Evolutionary conservation across 106 monocot genomes (phyloP).

Genomic region (Dendrobium officinale): DNA sequence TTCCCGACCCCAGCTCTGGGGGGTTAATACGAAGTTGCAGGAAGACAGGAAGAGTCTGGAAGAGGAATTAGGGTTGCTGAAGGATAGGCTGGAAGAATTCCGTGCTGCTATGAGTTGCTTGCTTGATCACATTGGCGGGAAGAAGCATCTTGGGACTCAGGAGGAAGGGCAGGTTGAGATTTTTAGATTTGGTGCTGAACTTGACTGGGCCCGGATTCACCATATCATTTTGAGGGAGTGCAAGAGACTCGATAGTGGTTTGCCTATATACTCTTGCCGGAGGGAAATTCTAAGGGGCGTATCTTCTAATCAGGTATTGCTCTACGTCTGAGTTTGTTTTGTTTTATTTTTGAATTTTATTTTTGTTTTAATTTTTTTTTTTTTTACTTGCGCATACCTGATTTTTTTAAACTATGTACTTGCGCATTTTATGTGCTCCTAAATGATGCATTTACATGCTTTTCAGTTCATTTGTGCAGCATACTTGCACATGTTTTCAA

Average conservation of each 20-base stretch:
- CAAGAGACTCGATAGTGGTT: constrained; percentile 34
- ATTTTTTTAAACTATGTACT: too few relatives aligned
- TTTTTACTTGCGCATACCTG: too few relatives aligned
- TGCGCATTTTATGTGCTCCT: too few relatives aligned
- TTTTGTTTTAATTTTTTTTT: too few relatives aligned
- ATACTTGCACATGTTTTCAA: too few relatives aligned
- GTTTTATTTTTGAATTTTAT: neutral
- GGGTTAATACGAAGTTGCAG: neutral
- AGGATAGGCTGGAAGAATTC: constrained; percentile 31
- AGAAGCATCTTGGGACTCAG: neutral
- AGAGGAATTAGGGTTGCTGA: constrained; percentile 24
- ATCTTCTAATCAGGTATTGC: constrained; percentile 29
- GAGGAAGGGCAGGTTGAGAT: neutral
- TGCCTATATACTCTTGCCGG: constrained; percentile 48
- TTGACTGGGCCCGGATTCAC: constrained; percentile 19
- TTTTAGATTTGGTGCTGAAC: constrained; percentile 14
- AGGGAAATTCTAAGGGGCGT: constrained; percentile 34
- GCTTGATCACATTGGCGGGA: constrained; percentile 5
- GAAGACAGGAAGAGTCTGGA: constrained; percentile 12
- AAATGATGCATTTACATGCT: too few relatives aligned
- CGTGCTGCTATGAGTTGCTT: constrained; percentile 20
- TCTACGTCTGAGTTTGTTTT: neutral
- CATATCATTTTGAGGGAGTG: constrained; percentile 33
- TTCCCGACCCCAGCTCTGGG: neutral
- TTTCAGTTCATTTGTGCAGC: too few relatives aligned